Conservation (phyloP, 352 stramenopile genomes). For the Globisporangium spiculum region DNA sequence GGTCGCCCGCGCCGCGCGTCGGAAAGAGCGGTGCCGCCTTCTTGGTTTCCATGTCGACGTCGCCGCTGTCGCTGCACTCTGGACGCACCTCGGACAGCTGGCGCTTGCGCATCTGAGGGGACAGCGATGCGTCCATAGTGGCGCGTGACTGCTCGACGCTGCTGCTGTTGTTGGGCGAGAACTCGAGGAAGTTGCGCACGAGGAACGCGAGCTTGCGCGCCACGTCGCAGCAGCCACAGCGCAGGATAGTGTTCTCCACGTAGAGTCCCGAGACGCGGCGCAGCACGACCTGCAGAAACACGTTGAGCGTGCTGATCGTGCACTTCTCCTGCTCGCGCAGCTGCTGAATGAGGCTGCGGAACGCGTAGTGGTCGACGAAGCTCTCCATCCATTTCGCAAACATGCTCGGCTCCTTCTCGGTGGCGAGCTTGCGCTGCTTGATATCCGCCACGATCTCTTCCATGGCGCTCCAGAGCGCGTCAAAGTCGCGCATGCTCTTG, state of each 20-base stretch:
- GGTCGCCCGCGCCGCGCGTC: constrained; percentile 24
- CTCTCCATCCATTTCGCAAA: constrained; percentile 72
- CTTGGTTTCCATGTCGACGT: constrained; percentile 9
- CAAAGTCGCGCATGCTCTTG: constrained; percentile 76
- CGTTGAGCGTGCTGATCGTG: constrained; percentile 72
- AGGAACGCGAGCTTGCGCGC: constrained; percentile 55
- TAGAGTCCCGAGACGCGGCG: constrained; percentile 58
- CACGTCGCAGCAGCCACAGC: constrained; percentile 47
- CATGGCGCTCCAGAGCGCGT: constrained; percentile 61
- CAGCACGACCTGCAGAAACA: constrained; percentile 69
- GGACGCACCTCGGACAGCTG: constrained; percentile 53
- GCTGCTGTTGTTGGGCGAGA: constrained; percentile 14
- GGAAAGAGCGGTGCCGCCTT: constrained; percentile 29
- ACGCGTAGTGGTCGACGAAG: constrained; percentile 76
- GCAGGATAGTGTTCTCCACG: constrained; percentile 53
- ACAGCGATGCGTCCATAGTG: constrained; percentile 1
- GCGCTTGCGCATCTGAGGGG: constrained; percentile 37
- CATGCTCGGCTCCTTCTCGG: constrained; percentile 32
- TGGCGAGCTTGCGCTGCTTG: constrained; percentile 28
- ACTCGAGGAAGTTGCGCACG: constrained; percentile 68
- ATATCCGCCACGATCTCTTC: constrained; percentile 51
- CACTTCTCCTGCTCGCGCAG: constrained; percentile 65
- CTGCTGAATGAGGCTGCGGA: constrained; percentile 53
- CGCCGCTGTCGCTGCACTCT: constrained; percentile 26
- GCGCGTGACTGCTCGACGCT: constrained; percentile 4